phyloP scores from a whole-genome alignment of 2,329 filamentous ascomycete species.

The Exserohilum rostratum region DNA sequence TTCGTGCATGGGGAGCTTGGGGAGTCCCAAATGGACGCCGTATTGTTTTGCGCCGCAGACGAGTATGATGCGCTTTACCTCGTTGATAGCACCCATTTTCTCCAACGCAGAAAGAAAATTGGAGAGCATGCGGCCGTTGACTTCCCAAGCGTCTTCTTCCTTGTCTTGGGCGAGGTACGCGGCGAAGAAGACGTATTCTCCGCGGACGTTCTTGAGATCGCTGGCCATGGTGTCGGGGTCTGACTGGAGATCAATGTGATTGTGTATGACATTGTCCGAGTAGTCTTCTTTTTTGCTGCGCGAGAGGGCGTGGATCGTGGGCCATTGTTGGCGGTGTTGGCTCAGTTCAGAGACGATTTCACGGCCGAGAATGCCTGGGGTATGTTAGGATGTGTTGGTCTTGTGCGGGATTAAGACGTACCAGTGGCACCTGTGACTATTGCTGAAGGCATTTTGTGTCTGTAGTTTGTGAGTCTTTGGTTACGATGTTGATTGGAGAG shows the following conservation, averaged over 20 bases:
- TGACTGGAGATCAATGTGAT: conserved; percentile 47
- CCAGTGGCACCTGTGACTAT: conserved; percentile 43
- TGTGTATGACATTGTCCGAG: conserved; percentile 47
- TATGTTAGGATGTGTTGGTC: neutral
- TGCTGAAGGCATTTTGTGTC: conserved; percentile 35
- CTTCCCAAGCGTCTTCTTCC: conserved; percentile 44
- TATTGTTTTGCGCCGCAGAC: conserved; percentile 61
- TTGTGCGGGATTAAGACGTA: conserved; percentile 2
- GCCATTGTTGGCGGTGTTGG: conserved; percentile 44
- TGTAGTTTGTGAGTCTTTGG: neutral
- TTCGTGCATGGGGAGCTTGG: conserved; percentile 58
- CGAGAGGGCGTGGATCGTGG: conserved; percentile 50
- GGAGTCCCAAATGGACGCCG: conserved; percentile 58
- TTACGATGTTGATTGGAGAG: neutral
- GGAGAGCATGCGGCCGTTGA: conserved; percentile 55
- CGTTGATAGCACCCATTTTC: conserved; percentile 49
- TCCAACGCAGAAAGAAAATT: conserved; percentile 57
- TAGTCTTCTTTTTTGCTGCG: conserved; percentile 48
- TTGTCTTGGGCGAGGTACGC: conserved; percentile 51
- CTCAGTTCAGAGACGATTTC: conserved; percentile 50
- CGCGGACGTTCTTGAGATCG: conserved; percentile 44
- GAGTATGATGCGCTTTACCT: conserved; percentile 57
- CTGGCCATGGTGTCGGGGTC: conserved; percentile 47
- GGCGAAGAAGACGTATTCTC: conserved; percentile 53
- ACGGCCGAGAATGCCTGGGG: conserved; percentile 49